Percentiles rank a stretch among this genome's conserved stretches.
These are phyloP conservation scores for Prunus persica DNA, from an alignment of 306 rosid genomes.

Conservation along the genomic window Prunus_persica_NCBIv2 NC_034011.1:24188501-24189000, in stretches of 20 bases:
- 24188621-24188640: no score
- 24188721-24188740: background rate
- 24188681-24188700: background rate
- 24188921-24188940: slow-evolving; percentile 1
- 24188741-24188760: slow-evolving; percentile 19
- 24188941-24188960: slow-evolving; percentile 5
- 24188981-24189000: background rate
- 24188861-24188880: background rate
- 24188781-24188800: slow-evolving; percentile 7
- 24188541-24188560: background rate
- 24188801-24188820: background rate
- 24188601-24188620: background rate
- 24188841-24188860: background rate
- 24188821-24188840: background rate
- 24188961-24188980: slow-evolving; percentile 17
- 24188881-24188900: background rate
- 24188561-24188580: background rate
- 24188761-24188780: background rate
- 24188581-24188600: background rate
- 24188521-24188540: background rate
- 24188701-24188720: background rate
- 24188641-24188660: no score
- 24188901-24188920: slow-evolving; percentile 14
- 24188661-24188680: background rate
- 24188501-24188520: background rate